Conservation (phyloP, 1,139 yeast genomes). For the Blastobotrys arbuscula region DNA sequence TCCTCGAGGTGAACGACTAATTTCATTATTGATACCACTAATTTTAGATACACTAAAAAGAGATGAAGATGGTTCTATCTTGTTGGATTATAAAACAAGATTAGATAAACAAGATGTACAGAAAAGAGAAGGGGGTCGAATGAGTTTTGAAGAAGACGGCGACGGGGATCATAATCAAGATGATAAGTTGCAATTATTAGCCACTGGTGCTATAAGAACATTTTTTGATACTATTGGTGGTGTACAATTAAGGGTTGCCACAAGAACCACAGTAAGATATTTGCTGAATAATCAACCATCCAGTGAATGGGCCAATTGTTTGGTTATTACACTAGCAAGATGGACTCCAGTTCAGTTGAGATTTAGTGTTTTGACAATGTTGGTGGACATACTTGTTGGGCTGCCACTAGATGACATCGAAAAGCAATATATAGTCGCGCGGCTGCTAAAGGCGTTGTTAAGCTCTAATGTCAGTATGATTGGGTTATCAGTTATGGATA, state of each 20-base stretch:
- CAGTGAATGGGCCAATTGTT: slow-evolving; percentile 48
- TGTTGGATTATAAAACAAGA: slow-evolving; percentile 10
- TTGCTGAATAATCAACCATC: slow-evolving; percentile 26
- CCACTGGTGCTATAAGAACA: slow-evolving; percentile 31
- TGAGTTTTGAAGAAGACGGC: slow-evolving; percentile 1
- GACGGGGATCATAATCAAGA: slow-evolving; percentile 5
- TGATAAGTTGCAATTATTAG: slow-evolving; percentile 18
- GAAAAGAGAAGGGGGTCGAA: slow-evolving; percentile 8
- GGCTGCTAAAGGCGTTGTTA: slow-evolving; percentile 59
- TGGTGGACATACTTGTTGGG: slow-evolving; percentile 33
- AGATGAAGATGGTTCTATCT: slow-evolving; percentile 12
- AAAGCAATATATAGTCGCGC: slow-evolving; percentile 47
- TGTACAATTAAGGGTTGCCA: slow-evolving; percentile 35
- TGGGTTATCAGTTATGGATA: slow-evolving; percentile 84
- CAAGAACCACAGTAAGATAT: slow-evolving; percentile 33
- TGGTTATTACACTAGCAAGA: slow-evolving; percentile 57
- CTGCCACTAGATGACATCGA: slow-evolving; percentile 31
- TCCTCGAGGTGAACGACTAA: slow-evolving; percentile 38
- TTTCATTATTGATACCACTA: slow-evolving; percentile 41
- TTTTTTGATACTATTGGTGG: slow-evolving; percentile 38
- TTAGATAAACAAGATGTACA: slow-evolving; percentile 11
- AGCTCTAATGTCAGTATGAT: slow-evolving; percentile 77
- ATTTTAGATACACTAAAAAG: slow-evolving; percentile 30
- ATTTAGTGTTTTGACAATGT: slow-evolving; percentile 53
- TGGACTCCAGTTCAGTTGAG: slow-evolving; percentile 89